Base-by-base conservation (phyloP, 164 flowering plant genomes). In the Euptelea pleiosperma region DNA sequence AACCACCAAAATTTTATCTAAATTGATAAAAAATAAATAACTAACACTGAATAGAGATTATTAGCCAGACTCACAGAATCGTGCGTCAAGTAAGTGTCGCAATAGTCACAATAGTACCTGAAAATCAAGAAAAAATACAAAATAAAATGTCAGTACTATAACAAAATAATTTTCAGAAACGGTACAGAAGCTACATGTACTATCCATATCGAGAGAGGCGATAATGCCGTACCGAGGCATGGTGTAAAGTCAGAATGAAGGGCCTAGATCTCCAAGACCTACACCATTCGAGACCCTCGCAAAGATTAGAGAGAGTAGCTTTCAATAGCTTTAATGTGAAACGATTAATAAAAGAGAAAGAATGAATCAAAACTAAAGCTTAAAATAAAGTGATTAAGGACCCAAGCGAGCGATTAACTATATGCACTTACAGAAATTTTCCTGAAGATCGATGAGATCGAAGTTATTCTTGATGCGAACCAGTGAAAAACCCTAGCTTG, bases 71-170 rank as follows among this genome's bases (percentile, higher is more conserved):
- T 84, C 67, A 92, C 98, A 31, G 99, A 90, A 76, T 93, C 97
- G 61, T 91, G 99, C 8, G 99, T 93, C 74, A 90, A 61, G 68
- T 90, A 93, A 42, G 97, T 90, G 64, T 93, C 99, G 49, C 99
- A 93, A 50, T 92, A 92, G 55, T 92, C 98, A 63, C 98, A 91
- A 57, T 91, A 82, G 35, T 89, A 89, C 77, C 95, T 87, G 79
- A 12, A 58, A 50, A 31, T 18, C 45, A 56, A 67, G 9, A 6
- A 28, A 44, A 16, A 2, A 16, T 28, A 21, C 10, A 0, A 44
- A 52, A 11, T 19, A 10, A 19, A n/a, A n/a, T n/a, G n/a, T n/a
- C n/a, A n/a, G n/a, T n/a, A n/a, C n/a, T n/a, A n/a, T n/a, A 34
- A 21, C 10, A 0, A 44, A 52, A 11, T 19, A 10, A 19, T 0